Evolutionary conservation across 129 eudicot genomes (phyloP), one percentile per base, ranked within the genome.

Genomic region (Rutidosis leptorrhynchoides): DNA sequence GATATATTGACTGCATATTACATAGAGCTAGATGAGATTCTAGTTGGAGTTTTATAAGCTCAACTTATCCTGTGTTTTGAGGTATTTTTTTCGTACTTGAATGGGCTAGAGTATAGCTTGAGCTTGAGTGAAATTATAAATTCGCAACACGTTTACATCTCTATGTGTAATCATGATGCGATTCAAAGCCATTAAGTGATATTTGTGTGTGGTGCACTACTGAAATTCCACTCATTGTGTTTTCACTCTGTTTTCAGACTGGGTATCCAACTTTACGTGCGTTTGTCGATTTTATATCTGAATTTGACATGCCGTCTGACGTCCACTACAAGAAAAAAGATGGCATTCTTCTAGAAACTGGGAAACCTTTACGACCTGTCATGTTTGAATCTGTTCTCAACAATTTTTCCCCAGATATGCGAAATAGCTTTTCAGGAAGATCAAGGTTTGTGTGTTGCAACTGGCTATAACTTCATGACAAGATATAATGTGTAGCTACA

Each of bases 301-400:
- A 75, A 48, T 79, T 87, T 65, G 85, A 80, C 78, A 48, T 77
- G 80, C 84, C 80, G 43, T 24, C 40, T 48, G 77, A 62, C 46
- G 51, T 76, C 35, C 75, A 60, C 53, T 65, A 68, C 55, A 82
- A 87, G 77, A 77, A 68, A 54, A 77, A 77, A 68, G 71, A 79
- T 29, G 56, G 40, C 30, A 35, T 23, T 16, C 24, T 56, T 68
- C 59, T 82, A 24, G 82, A 79, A 70, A 79, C 82, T 74, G 90
- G 90, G 35, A 71, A 30, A 48, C 85, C 95, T 59, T 79, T 87
- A 23, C 81, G 75, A 53, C 86, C 90, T 60, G 54, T 78, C 74
- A 87, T 87, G 95, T 87, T 87, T 78, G 95, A 87, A 71, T 56
- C 78, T 59, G 79, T 87, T 68, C 53, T 87, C 75, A 84, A 82